Evolutionary conservation across 805 yeast genomes (phyloP).

Genomic region (Nakazawaea populi): DNA sequence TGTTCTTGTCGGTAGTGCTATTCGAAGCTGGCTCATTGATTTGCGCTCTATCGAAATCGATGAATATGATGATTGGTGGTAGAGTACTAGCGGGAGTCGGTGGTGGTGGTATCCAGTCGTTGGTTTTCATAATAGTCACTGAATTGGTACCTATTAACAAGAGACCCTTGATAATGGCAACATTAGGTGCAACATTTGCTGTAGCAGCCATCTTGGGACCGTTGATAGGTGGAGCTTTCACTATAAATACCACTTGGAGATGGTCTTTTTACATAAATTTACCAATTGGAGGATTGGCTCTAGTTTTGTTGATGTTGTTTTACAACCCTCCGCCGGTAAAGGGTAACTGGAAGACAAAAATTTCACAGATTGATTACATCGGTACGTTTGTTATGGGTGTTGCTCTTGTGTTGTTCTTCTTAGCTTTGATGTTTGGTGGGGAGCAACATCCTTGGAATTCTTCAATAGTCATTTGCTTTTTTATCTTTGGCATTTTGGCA

Average conservation of each 20-base stretch:
- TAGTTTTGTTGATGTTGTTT: conserved; percentile 29
- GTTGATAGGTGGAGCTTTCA: conserved; percentile 59
- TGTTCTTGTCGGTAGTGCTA: conserved; percentile 41
- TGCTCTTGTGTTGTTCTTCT: conserved; percentile 37
- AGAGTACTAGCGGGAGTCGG: conserved; percentile 69
- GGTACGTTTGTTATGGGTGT: conserved; percentile 39
- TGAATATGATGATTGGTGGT: conserved; percentile 64
- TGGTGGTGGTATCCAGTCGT: conserved; percentile 59
- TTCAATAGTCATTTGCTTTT: conserved; percentile 43
- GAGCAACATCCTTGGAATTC: conserved; percentile 46
- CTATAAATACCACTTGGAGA: conserved; percentile 59
- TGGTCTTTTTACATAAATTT: conserved; percentile 73
- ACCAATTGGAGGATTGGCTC: conserved; percentile 55
- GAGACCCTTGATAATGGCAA: conserved; percentile 32
- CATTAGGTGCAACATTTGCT: conserved; percentile 37
- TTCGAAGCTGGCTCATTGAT: conserved; percentile 61
- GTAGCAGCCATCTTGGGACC: conserved; percentile 57
- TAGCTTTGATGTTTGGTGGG: conserved; percentile 54
- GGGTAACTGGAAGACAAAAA: conserved; percentile 31
- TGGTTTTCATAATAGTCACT: conserved; percentile 50
- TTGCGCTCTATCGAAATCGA: conserved; percentile 45
- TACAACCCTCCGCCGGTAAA: conserved; percentile 40
- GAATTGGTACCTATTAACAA: conserved; percentile 43
- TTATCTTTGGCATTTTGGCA: conserved; percentile 39
- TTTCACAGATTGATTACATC: conserved; percentile 39